Conservation (phyloP, 163 green algal species). For the Scenedesmus sp. region DNA sequence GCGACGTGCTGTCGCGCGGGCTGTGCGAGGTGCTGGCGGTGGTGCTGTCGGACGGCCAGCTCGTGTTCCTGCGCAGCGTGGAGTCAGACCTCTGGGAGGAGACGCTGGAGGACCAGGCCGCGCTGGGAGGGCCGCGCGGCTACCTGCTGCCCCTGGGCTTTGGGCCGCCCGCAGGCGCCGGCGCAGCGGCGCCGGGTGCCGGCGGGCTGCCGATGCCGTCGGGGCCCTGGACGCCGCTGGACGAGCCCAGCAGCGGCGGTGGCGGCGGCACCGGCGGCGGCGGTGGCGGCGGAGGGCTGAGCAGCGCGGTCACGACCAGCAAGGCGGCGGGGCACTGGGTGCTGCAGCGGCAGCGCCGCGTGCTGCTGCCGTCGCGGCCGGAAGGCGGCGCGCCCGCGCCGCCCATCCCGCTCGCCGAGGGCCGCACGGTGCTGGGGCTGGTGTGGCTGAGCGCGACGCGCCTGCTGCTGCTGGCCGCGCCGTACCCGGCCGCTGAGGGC, state of each 20-base stretch:
- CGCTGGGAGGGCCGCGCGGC: slow-evolving; percentile 15
- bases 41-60: slow-evolving; percentile 61
- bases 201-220: slow-evolving; percentile 9
- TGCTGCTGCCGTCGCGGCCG: neutral
- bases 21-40: slow-evolving; percentile 62
- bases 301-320: neutral
- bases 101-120: slow-evolving; percentile 58
- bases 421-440: slow-evolving; percentile 35
- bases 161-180: neutral
- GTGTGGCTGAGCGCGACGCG: slow-evolving; percentile 48
- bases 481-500: slow-evolving; percentile 30
- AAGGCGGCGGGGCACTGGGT: slow-evolving; percentile 8
- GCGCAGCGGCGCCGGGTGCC: neutral
- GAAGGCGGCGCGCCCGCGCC: neutral
- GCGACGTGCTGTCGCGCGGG: slow-evolving; percentile 12
- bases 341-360: slow-evolving; percentile 32
- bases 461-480: slow-evolving; percentile 56
- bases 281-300: neutral
- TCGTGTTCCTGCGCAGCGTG: slow-evolving; percentile 57
- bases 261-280: neutral
- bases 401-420: slow-evolving; percentile 38
- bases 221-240: slow-evolving; percentile 9
- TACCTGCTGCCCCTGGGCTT: slow-evolving; percentile 31
- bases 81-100: slow-evolving; percentile 89
- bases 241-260: slow-evolving; percentile 7